A percentile compares a stretch with the other conserved stretches of the same genome.
Evolutionary conservation across 139 green algal genomes (phyloP).

Genomic region (Chlorella vulgaris): DNA sequence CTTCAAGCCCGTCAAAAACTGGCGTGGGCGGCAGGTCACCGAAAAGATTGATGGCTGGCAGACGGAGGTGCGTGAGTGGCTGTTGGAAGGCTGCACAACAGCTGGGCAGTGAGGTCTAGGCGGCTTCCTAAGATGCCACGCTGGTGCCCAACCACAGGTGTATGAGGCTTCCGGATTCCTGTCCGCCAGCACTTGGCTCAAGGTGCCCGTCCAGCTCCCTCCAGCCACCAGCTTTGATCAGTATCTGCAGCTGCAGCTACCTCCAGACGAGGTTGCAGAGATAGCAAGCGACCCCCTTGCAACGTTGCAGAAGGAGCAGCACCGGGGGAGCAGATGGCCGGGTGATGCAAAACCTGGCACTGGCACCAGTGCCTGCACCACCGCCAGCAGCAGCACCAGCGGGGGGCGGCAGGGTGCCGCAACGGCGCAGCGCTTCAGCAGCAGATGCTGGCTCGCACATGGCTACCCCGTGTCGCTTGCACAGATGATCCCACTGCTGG

Average conservation of each 20-base stretch:
- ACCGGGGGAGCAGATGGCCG: not conserved
- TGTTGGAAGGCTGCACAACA: not conserved
- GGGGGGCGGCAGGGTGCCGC: not conserved
- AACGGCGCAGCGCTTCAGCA: constrained; percentile 28
- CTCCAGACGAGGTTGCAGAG: constrained; percentile 45
- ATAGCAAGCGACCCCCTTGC: constrained; percentile 40
- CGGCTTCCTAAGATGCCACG: not conserved
- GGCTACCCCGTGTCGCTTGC: constrained; percentile 61
- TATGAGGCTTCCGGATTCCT: constrained; percentile 71
- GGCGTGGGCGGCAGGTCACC: constrained; percentile 47
- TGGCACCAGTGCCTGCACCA: not conserved
- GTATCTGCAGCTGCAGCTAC: constrained; percentile 58
- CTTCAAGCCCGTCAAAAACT: constrained; percentile 47
- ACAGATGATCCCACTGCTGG: constrained; percentile 83
- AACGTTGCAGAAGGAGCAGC: not conserved
- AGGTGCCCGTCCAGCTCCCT: constrained; percentile 38
- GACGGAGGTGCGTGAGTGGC: not conserved
- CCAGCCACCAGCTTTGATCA: constrained; percentile 56
- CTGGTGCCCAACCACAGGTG: constrained; percentile 9
- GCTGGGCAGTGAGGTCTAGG: too few relatives aligned
- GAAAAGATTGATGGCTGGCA: constrained; percentile 58
- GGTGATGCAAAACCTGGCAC: not conserved
- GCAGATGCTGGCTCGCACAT: constrained; percentile 73
- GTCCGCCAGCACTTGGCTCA: constrained; percentile 31
- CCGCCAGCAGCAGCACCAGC: not conserved